These are phyloP conservation scores for Acrocalymma vagum DNA, from an alignment of 2,329 filamentous ascomycete species.

Conservation along the genomic window DNA sequence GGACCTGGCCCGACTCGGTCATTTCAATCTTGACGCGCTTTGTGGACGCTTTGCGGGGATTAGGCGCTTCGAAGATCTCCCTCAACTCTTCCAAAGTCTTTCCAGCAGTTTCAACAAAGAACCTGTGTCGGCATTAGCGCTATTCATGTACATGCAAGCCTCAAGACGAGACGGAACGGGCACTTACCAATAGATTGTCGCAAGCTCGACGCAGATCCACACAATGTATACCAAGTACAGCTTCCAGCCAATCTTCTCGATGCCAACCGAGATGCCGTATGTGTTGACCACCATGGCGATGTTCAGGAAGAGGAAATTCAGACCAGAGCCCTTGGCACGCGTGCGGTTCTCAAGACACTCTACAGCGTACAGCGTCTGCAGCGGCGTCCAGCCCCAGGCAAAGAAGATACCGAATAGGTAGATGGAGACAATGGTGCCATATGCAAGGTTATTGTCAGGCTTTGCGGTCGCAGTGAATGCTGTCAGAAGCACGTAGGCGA, in stretches of 20 bases:
- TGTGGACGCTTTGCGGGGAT: slow-evolving; percentile 33
- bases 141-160: neutral
- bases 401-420: slow-evolving; percentile 53
- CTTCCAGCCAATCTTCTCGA: slow-evolving; percentile 42
- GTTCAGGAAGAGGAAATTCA: slow-evolving; percentile 45
- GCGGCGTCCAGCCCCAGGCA: slow-evolving; percentile 50
- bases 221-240: slow-evolving; percentile 42
- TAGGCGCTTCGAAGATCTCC: slow-evolving; percentile 41
- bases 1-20: slow-evolving; percentile 30
- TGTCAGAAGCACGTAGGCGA: slow-evolving; percentile 45
- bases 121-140: slow-evolving; percentile 18
- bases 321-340: slow-evolving; percentile 46
- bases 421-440: slow-evolving; percentile 50
- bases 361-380: slow-evolving; percentile 50
- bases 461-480: slow-evolving; percentile 44
- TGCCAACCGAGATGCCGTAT: slow-evolving; percentile 41
- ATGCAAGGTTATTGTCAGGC: slow-evolving; percentile 36
- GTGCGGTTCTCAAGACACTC: slow-evolving; percentile 50
- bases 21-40: slow-evolving; percentile 35
- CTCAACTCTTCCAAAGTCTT: slow-evolving; percentile 43
- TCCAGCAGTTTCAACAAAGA: slow-evolving; percentile 44
- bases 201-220: slow-evolving; percentile 42
- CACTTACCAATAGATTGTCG: slow-evolving; percentile 28
- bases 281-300: slow-evolving; percentile 45
- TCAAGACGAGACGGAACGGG: neutral